Evolutionary conservation across 495 filamentous ascomycete genomes (phyloP).

Genomic region (Aspergillus carlsbadensis): DNA sequence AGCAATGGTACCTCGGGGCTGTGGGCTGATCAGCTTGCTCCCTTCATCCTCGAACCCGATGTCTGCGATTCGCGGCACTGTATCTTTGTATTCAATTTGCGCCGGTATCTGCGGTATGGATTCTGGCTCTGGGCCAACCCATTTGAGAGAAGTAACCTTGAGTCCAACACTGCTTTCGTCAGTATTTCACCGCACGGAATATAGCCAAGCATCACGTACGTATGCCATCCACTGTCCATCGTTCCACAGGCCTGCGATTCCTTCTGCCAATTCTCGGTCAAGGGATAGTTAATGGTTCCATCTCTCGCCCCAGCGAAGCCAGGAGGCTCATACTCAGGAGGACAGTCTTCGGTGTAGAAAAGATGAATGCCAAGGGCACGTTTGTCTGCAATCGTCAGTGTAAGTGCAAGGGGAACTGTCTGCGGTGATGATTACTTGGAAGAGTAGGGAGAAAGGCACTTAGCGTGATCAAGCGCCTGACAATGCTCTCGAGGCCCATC

Average conservation of each 20-base stretch:
- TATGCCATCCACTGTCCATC: conserved; percentile 39
- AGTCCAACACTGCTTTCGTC: conserved; percentile 28
- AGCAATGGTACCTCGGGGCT: conserved; percentile 4
- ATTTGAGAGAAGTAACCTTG: conserved; percentile 34
- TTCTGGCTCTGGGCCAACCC: conserved; percentile 25
- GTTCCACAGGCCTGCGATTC: conserved; percentile 25
- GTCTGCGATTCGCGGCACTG: conserved; percentile 18
- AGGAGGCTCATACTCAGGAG: conserved; percentile 37
- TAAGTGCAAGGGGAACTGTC: neutral
- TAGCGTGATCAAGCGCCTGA: conserved; percentile 36
- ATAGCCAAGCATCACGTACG: conserved; percentile 16
- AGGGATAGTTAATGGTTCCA: conserved; percentile 34
- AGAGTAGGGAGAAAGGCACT: conserved; percentile 41
- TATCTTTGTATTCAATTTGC: conserved; percentile 28
- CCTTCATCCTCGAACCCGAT: conserved; percentile 23
- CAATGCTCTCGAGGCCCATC: conserved; percentile 35
- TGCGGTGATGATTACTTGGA: conserved; percentile 33
- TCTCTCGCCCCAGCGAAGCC: conserved; percentile 35
- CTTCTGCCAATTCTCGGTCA: conserved; percentile 35
- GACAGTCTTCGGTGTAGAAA: conserved; percentile 45
- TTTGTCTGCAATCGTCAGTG: conserved; percentile 24
- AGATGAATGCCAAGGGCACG: conserved; percentile 44
- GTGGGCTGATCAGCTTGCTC: neutral
- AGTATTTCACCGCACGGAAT: neutral
- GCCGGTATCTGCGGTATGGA: conserved; percentile 23